phyloP scores from a whole-genome alignment of 2,329 filamentous ascomycete species.

The Phymatotrichopsis omnivora region DNA sequence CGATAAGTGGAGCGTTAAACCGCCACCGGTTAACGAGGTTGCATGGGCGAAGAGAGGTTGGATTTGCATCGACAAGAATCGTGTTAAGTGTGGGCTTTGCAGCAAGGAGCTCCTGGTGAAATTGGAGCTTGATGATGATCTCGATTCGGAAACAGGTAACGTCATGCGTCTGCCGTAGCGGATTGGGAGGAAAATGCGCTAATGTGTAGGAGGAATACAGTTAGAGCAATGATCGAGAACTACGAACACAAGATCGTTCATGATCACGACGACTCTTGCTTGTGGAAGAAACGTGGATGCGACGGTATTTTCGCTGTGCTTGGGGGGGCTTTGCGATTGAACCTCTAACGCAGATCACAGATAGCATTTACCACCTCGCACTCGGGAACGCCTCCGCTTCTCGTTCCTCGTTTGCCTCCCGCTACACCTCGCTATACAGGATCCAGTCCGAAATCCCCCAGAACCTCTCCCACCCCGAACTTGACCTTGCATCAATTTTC shows the following conservation, averaged over 20 bases:
- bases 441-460: slow-evolving; percentile 42
- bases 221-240: slow-evolving; percentile 60
- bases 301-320: slow-evolving; percentile 49
- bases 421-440: slow-evolving; percentile 37
- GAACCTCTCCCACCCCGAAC: slow-evolving; percentile 51
- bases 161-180: slow-evolving; percentile 35
- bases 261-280: slow-evolving; percentile 68
- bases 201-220: slow-evolving; percentile 39
- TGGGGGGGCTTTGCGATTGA: no score
- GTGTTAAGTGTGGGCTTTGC: slow-evolving; percentile 73
- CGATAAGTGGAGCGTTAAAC: slow-evolving; percentile 88
- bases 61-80: slow-evolving; percentile 63
- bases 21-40: slow-evolving; percentile 72
- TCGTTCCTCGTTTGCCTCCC: slow-evolving; percentile 34
- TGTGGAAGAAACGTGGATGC: slow-evolving; percentile 82
- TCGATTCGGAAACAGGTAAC: slow-evolving; percentile 21
- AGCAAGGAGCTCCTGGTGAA: slow-evolving; percentile 75
- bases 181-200: slow-evolving; percentile 32
- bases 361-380: slow-evolving; percentile 53
- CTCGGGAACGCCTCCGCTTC: slow-evolving; percentile 36
- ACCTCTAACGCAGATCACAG: no score
- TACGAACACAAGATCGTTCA: slow-evolving; percentile 63
- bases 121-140: slow-evolving; percentile 38
- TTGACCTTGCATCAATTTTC: slow-evolving; percentile 47
- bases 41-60: slow-evolving; percentile 93